Conservation (phyloP, 306 rosid genomes). For the Cucumis melo region DNA sequence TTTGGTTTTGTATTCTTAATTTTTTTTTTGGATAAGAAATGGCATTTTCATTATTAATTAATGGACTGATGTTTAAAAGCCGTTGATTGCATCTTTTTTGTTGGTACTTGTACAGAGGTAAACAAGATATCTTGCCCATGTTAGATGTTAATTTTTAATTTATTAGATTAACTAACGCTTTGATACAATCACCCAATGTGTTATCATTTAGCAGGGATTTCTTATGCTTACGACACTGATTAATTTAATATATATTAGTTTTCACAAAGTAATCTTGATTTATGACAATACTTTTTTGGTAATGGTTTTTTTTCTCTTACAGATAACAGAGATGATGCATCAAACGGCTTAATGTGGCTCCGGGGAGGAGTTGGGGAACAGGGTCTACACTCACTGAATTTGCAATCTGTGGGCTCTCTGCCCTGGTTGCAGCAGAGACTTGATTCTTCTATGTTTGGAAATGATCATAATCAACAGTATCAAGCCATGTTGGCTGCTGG, state of each 20-base stretch:
- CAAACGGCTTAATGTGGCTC: conserved; percentile 70
- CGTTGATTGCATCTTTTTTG: not conserved
- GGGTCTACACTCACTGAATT: conserved; percentile 45
- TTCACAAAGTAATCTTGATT: not conserved
- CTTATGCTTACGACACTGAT: not conserved
- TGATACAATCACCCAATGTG: not conserved
- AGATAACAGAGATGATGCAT: conserved; percentile 65
- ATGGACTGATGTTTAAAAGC: not conserved
- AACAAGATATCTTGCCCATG: not conserved
- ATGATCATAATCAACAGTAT: conserved; percentile 55
- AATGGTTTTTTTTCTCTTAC: conserved; percentile 10
- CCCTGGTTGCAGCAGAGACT: conserved; percentile 84
- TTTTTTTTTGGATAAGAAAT: no score
- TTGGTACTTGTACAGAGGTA: not conserved
- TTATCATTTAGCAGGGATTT: not conserved
- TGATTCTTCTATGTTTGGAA: conserved; percentile 48
- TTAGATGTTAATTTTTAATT: not conserved
- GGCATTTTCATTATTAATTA: not conserved
- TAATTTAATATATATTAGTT: not conserved
- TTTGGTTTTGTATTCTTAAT: not conserved
- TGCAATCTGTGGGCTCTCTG: conserved; percentile 51
- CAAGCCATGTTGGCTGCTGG: conserved; percentile 74
- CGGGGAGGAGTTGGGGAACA: conserved; percentile 61
- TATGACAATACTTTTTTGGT: not conserved
- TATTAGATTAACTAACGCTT: not conserved